Percentiles rank a stretch among this genome's conserved stretches.
Evolutionary conservation across 495 filamentous ascomycete species (phyloP).

Genomic region (Aspergillus sclerotiicarbonarius): DNA sequence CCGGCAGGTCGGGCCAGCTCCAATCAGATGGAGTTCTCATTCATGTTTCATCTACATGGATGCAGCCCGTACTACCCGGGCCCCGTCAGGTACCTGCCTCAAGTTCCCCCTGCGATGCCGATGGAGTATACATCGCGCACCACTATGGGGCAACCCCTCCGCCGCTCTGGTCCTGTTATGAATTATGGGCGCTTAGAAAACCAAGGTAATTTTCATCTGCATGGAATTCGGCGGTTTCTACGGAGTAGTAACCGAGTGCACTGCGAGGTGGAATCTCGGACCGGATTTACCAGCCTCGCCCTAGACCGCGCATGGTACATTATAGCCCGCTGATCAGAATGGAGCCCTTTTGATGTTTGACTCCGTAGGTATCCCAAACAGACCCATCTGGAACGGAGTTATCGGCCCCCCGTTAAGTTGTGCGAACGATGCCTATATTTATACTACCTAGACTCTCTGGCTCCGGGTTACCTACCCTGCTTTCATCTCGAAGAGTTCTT

Average conservation of each 20-base stretch:
- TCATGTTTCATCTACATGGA: slow-evolving; percentile 16
- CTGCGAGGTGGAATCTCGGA: not conserved
- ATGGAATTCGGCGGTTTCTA: not conserved
- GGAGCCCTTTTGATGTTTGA: not conserved
- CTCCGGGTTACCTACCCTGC: not conserved
- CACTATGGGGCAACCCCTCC: not conserved
- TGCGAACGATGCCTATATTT: not conserved
- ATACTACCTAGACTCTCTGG: not conserved
- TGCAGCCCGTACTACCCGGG: not conserved
- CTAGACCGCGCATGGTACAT: slow-evolving; percentile 1
- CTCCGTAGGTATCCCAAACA: not conserved
- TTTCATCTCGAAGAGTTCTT: not conserved
- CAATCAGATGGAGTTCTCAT: slow-evolving; percentile 2
- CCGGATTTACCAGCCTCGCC: slow-evolving; percentile 11
- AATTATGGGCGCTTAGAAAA: not conserved
- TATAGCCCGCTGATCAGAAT: not conserved
- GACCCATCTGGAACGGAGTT: not conserved
- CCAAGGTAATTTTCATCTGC: not conserved
- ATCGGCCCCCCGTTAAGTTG: not conserved
- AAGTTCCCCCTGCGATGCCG: too few species aligned
- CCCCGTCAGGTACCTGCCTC: not conserved
- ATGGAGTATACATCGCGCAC: not conserved
- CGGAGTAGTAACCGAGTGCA: not conserved
- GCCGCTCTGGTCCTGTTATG: not conserved
- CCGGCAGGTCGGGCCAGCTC: not conserved